A percentile compares a stretch with the other conserved stretches of the same genome.
Evolutionary conservation across 768 basidiomycete species (phyloP).

Genomic region (Leccinum broughii): DNA sequence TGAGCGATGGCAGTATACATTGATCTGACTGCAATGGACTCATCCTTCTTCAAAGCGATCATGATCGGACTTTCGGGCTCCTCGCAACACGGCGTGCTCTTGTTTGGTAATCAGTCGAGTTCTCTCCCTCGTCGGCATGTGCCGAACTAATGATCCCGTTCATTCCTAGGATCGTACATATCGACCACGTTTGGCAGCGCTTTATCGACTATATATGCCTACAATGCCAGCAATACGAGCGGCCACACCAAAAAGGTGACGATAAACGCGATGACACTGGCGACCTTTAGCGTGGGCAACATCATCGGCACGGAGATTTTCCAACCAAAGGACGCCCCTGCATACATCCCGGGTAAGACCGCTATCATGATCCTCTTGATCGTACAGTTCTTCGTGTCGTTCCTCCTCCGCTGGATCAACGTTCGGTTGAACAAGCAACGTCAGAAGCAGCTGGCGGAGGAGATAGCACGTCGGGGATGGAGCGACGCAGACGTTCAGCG

Average conservation of each 20-base stretch:
- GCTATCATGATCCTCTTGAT: constrained; percentile 61
- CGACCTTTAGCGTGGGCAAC: constrained; percentile 56
- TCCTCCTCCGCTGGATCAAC: constrained; percentile 56
- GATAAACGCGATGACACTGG: constrained; percentile 59
- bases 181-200: constrained; percentile 58
- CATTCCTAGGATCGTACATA: constrained; percentile 44
- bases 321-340: constrained; percentile 59
- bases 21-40: background rate
- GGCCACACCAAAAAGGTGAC: constrained; percentile 69
- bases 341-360: constrained; percentile 66
- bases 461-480: constrained; percentile 52
- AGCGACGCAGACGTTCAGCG: constrained; percentile 39
- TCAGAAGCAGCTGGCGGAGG: constrained; percentile 39
- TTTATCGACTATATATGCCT: constrained; percentile 60
- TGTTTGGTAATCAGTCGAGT: constrained; percentile 47
- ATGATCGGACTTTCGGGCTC: constrained; percentile 54
- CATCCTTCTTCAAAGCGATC: constrained; percentile 38
- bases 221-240: constrained; percentile 62
- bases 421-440: constrained; percentile 53
- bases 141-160: background rate
- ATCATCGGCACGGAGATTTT: constrained; percentile 66
- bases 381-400: constrained; percentile 49
- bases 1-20: constrained; percentile 18
- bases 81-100: constrained; percentile 48
- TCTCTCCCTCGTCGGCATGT: background rate